Base-by-base conservation (phyloP, 2,329 filamentous ascomycete genomes). In the Metarhizium sp. region DNA sequence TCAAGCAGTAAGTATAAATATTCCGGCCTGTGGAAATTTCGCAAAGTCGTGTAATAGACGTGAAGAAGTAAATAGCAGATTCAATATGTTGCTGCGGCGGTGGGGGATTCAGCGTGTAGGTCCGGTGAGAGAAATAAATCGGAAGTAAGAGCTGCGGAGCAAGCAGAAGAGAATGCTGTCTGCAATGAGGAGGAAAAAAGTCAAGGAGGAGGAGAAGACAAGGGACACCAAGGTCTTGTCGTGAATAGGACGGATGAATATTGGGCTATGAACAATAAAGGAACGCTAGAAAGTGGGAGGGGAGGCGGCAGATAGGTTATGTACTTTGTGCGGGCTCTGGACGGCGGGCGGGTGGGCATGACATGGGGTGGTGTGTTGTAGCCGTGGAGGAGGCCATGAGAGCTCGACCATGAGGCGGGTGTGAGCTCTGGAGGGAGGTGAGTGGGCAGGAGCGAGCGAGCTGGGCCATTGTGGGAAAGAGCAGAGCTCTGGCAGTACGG, bases 301-400 rank as follows among this genome's bases (percentile, higher is more conserved):
- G 51, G 48, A 53, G 55, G 55, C 51, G 25, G 51, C 47, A 51
- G 48, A 48, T 43, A 43, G 55, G 20, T 56, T 56, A 56, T 56
- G 55, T 56, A 56, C 38, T 52, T 52, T 16, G 51, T 42, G 55
- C 25, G 38, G 51, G 55, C 40, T 50, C 50, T 47, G 45, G 46
- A 46, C 46, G 50, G 32, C 43, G 36, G 50, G 32, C n/a, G 50
- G 54, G 45, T 36, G 50, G 49, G 40, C 51, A 30, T 47, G 40
- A n/a, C 40, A 46, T 42, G 40, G 43, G 38, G 40, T 47, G 43
- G 38, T 56, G 45, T 50, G 16, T 49, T 48, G 54, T 34, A 43
- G 29, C 45, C 50, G n/a, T 51, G 49, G 42, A 25, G 25, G 25
- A 25, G 25, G 25, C 25, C 25, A 25, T 25, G 25, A 25, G 25